Base-by-base conservation (phyloP, 768 basidiomycete genomes). In the Suillus lakei region DNA sequence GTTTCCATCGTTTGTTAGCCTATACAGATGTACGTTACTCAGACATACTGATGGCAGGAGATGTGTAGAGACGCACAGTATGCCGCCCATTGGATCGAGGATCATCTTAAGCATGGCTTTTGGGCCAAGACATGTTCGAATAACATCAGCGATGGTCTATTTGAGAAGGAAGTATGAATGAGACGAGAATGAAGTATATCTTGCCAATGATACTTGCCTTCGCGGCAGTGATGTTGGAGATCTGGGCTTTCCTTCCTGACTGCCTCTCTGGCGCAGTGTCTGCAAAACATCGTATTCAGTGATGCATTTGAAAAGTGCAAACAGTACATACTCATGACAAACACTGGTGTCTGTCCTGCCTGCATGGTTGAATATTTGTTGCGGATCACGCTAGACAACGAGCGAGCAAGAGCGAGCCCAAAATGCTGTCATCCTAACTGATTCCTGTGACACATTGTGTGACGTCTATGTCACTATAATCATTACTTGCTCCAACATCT, bases 51-150 rank as follows among this genome's bases (percentile, higher is more conserved):
- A 54, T 39, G 4, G 34, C 26, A 36, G 28, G 32, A 62, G 12
- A 38, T 30, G 62, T 5, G 55, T 44, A 44, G 55, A 56, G 38
- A 83, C 89, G 62, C 64, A 97, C 97, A 98, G 74, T 71, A 99
- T 99, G 62, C 98, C 98, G 61, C 98, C 98, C 98, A 99, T 99
- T 1, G 96, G 96, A 81, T 99, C 97, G 51, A 98, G 80, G 71
- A 99, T 98, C 98, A 99, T 99, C 85, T 99, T 99, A 61, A 99
- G 82, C 98, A 99, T 99, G 48, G 98, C 90, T 74, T 98, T 97
- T 1, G 97, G 97, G 1, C 96, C 98, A 41, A 99, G 78, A 86
- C 98, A 99, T 67, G 97, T 99, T 67, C 97, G 80, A 71, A 99
- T 98, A 5, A 99, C 96, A 84, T 99, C 98, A 67, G 97, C 95